Evolutionary conservation across 2,329 filamentous ascomycete species (phyloP).

Genomic region (Penicillium sp.): DNA sequence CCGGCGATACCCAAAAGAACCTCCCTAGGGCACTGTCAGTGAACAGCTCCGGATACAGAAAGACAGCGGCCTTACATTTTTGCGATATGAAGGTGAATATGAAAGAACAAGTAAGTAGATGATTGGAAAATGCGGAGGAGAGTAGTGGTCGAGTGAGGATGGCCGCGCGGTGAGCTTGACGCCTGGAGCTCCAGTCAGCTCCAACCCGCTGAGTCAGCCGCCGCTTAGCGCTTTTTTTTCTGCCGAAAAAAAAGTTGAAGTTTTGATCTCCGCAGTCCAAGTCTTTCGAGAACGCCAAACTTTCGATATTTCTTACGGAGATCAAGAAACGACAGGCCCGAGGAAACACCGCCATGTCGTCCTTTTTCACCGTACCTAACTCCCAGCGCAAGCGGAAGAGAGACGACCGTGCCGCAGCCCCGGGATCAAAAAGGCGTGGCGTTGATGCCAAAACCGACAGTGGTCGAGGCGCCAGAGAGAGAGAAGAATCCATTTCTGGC

Average conservation of each 20-base stretch:
- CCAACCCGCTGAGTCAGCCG: conserved; percentile 33
- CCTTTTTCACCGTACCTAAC: conserved; percentile 87
- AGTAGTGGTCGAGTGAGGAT: conserved; percentile 25
- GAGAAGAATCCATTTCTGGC: conserved; percentile 80
- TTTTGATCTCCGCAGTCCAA: conserved; percentile 18
- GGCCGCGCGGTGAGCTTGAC: conserved; percentile 42
- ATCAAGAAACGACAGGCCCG: conserved; percentile 5
- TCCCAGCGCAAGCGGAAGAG: conserved; percentile 90
- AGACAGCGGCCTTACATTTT: conserved; percentile 28
- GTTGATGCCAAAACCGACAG: conserved; percentile 36
- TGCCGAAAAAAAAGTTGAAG: conserved; percentile 38
- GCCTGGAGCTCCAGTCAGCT: conserved; percentile 41
- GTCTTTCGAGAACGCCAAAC: conserved; percentile 11
- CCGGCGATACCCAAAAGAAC: conserved; percentile 96
- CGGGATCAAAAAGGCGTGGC: conserved; percentile 46
- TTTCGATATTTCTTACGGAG: conserved; percentile 11
- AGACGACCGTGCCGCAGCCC: conserved; percentile 44
- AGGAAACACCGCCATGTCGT: conserved; percentile 63
- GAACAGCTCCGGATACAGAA: conserved; percentile 1
- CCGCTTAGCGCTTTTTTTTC: conserved; percentile 32
- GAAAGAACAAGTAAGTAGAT: conserved; percentile 18
- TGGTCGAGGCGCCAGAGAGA: conserved; percentile 46
- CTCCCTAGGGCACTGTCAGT: conserved; percentile 63
- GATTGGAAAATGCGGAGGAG: conserved; percentile 22
- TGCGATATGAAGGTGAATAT: conserved; percentile 18